Evolutionary conservation across 176 grass and related monocot genomes (phyloP).

Genomic region (Metroxylon sagu): DNA sequence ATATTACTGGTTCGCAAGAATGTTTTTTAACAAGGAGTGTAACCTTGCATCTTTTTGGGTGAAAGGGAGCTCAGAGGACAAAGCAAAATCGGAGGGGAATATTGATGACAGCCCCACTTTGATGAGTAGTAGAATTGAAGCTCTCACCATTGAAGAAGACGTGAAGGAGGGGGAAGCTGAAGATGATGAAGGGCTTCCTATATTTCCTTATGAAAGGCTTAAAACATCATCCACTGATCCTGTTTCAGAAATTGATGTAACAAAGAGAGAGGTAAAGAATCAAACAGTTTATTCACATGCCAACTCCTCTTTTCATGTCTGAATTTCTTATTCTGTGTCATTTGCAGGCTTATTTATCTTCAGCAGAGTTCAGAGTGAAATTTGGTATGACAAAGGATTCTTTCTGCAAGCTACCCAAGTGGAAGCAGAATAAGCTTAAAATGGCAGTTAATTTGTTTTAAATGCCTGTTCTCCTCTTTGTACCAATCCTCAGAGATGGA

Average conservation of each 20-base stretch:
- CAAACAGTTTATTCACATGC: background rate
- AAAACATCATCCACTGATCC: constrained; percentile 43
- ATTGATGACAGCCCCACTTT: constrained; percentile 23
- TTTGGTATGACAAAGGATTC: constrained; percentile 49
- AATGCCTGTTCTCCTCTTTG: no score
- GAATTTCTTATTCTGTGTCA: background rate
- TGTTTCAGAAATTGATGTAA: constrained; percentile 62
- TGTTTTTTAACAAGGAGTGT: no score
- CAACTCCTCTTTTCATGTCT: background rate
- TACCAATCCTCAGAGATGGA: no score
- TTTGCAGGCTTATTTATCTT: constrained; percentile 61
- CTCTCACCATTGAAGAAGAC: constrained; percentile 6
- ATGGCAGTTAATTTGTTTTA: constrained; percentile 60
- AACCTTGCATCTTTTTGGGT: background rate
- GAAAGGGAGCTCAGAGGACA: constrained; percentile 28
- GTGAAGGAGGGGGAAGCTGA: constrained; percentile 46
- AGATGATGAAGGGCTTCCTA: constrained; percentile 29
- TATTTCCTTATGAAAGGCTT: constrained; percentile 66
- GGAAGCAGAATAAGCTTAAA: constrained; percentile 90
- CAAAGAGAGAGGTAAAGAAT: constrained; percentile 59
- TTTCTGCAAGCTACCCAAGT: constrained; percentile 75
- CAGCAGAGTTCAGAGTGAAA: constrained; percentile 61
- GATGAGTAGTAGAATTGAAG: constrained; percentile 29
- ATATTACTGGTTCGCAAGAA: no score
- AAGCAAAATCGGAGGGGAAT: constrained; percentile 35